Base-by-base conservation (phyloP, 192 early-diverging fungal species). In the Coemansia sp. region DNA sequence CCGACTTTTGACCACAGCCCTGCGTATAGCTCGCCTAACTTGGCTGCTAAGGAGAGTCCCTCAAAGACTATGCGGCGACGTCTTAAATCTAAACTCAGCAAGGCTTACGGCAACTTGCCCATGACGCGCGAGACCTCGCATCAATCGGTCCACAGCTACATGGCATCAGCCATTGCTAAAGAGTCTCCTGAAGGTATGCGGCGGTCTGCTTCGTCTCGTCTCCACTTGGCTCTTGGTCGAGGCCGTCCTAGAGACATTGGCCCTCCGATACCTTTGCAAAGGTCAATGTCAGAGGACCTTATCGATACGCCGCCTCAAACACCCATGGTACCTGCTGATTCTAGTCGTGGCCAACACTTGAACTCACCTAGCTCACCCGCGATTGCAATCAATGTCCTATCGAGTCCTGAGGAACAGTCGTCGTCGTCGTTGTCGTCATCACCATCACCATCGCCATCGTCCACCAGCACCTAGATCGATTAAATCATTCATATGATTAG, bases 61-160 rank as follows among this genome's bases (percentile, higher is more conserved):
- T 47, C 63, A 3, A 47, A 68, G 6, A 57, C 38, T 11, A 22
- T 71, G 22, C 61, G 20, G 10, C 75, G 49, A 20, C 66, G 46
- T 20, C 18, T 78, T 18, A 72, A 61, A 29, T 59, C 62, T 1
- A 73, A 62, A 27, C 47, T 78, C 24, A 60, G 38, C 13, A 41
- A 38, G 40, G 65, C 65, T 18, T 67, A 71, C 20, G 43, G 43
- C 24, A 72, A 61, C 41, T 60, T 73, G 52, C 29, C 71, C 15
- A 54, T 67, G 52, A 59, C 68, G 15, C 41, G 68, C 29, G 60
- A 65, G 31, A 22, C 40, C 5, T 16, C 71, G 29, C 43, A 43
- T 18, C 68, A 68, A 34, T 73, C 76, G 7, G 55, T 73, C 27
- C 70, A 78, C 22, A 63, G 65, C 59, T 78, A 72, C 36, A 72